Conservation (phyloP, 352 stramenopile genomes). For the Phytopythium aichiense region DNA sequence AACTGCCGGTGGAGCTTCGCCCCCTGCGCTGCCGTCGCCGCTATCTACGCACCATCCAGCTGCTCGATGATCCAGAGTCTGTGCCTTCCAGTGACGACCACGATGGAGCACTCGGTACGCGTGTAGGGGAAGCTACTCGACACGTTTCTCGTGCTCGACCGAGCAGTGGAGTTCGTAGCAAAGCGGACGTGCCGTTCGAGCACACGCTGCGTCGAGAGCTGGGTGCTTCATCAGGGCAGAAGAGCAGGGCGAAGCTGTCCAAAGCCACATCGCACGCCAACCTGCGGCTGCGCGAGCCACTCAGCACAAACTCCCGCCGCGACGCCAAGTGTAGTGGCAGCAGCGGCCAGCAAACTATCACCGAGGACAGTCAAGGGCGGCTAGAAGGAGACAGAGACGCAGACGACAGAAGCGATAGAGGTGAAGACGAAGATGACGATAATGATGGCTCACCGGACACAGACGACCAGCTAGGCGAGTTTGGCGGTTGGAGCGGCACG, state of each 20-base stretch:
- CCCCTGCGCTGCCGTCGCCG: constrained; percentile 36
- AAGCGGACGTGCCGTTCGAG: constrained; percentile 8
- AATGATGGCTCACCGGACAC: background rate
- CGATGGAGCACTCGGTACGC: too few relatives aligned
- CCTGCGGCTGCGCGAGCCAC: background rate
- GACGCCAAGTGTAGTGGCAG: background rate
- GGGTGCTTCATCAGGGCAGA: background rate
- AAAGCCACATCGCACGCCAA: constrained; percentile 2
- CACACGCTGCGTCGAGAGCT: constrained; percentile 10
- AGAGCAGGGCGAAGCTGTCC: background rate
- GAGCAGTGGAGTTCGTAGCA: background rate
- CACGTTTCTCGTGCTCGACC: background rate
- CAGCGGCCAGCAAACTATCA: background rate
- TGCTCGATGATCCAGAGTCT: constrained; percentile 26
- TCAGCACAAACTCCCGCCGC: background rate
- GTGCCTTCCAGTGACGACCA: background rate
- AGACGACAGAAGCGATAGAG: background rate
- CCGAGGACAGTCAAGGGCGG: background rate
- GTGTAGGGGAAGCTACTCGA: background rate
- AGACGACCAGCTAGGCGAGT: background rate
- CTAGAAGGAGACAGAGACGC: background rate
- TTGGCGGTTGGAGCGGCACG: background rate
- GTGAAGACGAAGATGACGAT: background rate
- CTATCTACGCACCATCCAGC: constrained; percentile 64
- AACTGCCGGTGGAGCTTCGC: constrained; percentile 48